Evolutionary conservation across 345 rosid species (phyloP), one percentile per base, ranked within the genome.

Genomic region (Eucalyptus dawsonii): DNA sequence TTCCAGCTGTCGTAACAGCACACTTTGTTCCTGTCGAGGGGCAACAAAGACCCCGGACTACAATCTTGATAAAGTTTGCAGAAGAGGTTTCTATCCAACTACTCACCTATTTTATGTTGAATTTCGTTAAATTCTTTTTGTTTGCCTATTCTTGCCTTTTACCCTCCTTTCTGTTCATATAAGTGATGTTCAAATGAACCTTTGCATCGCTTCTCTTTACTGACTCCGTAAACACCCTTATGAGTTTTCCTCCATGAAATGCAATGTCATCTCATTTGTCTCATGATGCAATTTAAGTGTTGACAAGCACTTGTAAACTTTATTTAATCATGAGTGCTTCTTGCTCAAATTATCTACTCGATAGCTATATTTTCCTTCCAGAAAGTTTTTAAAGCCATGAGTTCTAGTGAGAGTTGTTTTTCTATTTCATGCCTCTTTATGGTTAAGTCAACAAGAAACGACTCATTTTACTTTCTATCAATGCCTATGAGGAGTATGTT

Each of bases 11-110:
- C 27, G 99, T 98, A 89, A 98, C 99, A 31, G 98, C 99, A 42
- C 99, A 98, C 94, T 98, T 98, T 92, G 99, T 98, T 88, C 99
- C 99, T 9, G 94, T 97, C 90, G 99, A 98, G 89, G 99, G 99
- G 44, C 99, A 94, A 92, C 99, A 96, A 86, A 95, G 99, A 88
- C 99, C 99, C 72, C 94, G 99, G 50, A 98, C 99, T n/a, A 97
- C 99, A 90, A 98, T 98, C 88, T 93, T 98, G 92, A 97, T 98
- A 90, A 98, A 98, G 91, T 98, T 98, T 93, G 95, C 96, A 27
- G 99, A 97, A 92, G 99, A 96, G 99, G 99, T 98, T 86, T 90
- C 50, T 42, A 44, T 65, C 87, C 47, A 10, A 76, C 29, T 76
- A 6, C 47, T 2, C 9, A 2, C 9, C 47, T 40, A 1, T 76